These are phyloP conservation scores for Alternaria postmessia DNA, from an alignment of 2,329 filamentous ascomycete genomes.

Conservation along the genomic window DNA sequence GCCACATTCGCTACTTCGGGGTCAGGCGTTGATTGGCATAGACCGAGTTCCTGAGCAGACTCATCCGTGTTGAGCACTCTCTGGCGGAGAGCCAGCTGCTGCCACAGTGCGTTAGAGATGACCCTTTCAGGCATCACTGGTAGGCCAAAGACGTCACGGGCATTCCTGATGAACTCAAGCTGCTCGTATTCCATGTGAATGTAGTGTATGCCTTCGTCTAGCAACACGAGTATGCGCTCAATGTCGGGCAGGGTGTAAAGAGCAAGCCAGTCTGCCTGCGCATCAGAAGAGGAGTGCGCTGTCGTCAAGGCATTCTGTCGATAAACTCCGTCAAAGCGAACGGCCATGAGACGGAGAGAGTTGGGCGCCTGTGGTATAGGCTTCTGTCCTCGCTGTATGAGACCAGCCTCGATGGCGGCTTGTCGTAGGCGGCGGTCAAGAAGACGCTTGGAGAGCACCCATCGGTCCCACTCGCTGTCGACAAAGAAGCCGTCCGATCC, in stretches of 20 bases:
- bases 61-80: slow-evolving; percentile 63
- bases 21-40: slow-evolving; percentile 56
- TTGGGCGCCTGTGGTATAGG: slow-evolving; percentile 58
- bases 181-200: slow-evolving; percentile 67
- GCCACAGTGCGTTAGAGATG: slow-evolving; percentile 65
- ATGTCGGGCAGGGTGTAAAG: slow-evolving; percentile 64
- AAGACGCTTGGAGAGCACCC: slow-evolving; percentile 63
- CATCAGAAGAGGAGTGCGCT: slow-evolving; percentile 52
- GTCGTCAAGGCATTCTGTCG: slow-evolving; percentile 54
- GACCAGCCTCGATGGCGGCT: slow-evolving; percentile 57
- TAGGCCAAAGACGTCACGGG: slow-evolving; percentile 62
- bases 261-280: slow-evolving; percentile 58
- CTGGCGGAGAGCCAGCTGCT: slow-evolving; percentile 64
- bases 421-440: slow-evolving; percentile 60
- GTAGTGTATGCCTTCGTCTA: slow-evolving; percentile 68
- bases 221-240: slow-evolving; percentile 62
- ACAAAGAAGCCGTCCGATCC: slow-evolving; percentile 68
- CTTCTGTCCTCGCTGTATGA: slow-evolving; percentile 55
- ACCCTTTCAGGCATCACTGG: slow-evolving; percentile 64
- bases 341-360: slow-evolving; percentile 58
- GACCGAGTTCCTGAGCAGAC: slow-evolving; percentile 61
- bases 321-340: slow-evolving; percentile 63
- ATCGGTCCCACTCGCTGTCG: slow-evolving; percentile 65
- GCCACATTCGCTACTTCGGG: slow-evolving; percentile 27
- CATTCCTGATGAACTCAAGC: slow-evolving; percentile 61